phyloP scores from a whole-genome alignment of 345 rosid species.

The Mercurialis annua region DNA sequence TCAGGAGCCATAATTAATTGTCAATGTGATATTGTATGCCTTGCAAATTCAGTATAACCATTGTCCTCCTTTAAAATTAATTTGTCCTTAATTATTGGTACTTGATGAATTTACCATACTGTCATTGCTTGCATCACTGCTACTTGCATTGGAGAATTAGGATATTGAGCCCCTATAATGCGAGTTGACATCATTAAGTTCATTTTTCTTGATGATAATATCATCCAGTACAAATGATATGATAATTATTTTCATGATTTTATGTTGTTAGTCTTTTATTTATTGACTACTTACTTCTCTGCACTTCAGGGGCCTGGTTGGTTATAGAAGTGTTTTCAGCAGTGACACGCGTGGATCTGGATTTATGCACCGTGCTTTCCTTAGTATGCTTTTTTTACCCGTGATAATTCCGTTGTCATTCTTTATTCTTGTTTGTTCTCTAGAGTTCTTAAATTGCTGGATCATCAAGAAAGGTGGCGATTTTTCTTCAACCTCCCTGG shows the following conservation, averaged over 20 bases:
- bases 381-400: slow-evolving; percentile 48
- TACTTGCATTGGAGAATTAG: not conserved
- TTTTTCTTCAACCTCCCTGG: not conserved
- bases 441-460: not conserved
- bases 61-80: not conserved
- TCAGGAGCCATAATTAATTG: not conserved
- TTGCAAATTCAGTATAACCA: not conserved
- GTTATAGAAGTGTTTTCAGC: slow-evolving; percentile 98
- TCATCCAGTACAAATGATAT: not conserved
- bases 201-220: not conserved
- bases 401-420: slow-evolving; percentile 1
- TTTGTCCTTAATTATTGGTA: not conserved
- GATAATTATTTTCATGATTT: not conserved
- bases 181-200: not conserved
- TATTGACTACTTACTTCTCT: not conserved
- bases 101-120: not conserved
- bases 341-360: slow-evolving; percentile 97
- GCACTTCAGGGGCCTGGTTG: slow-evolving; percentile 80
- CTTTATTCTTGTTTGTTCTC: not conserved
- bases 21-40: not conserved
- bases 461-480: not conserved
- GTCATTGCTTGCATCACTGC: not conserved
- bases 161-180: not conserved
- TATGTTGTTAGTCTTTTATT: not conserved
- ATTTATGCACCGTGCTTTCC: slow-evolving; percentile 98